A percentile compares a stretch with the other conserved stretches of the same genome.
Evolutionary conservation across 768 basidiomycete genomes (phyloP).

Genomic region (Pleurotus giganteus): DNA sequence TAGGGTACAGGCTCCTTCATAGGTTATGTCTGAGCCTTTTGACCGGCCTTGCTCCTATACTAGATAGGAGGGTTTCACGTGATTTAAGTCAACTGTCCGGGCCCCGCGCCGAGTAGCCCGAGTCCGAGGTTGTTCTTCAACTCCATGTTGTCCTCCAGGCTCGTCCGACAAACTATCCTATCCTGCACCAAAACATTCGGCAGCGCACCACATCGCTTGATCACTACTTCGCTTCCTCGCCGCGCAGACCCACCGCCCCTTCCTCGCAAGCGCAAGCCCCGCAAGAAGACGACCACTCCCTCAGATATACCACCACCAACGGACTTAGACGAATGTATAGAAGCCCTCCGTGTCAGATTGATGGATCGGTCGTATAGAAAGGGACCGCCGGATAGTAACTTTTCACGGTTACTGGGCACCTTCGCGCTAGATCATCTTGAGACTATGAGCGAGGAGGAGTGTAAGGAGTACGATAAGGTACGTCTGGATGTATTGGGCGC

Average conservation of each 20-base stretch:
- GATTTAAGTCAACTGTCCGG: too few relatives aligned
- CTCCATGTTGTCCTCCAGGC: too few relatives aligned
- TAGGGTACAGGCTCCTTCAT: too few relatives aligned
- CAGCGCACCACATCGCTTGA: constrained; percentile 17
- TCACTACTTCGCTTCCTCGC: constrained; percentile 26
- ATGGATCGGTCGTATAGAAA: constrained; percentile 94
- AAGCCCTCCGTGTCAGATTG: constrained; percentile 76
- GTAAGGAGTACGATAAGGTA: constrained; percentile 91
- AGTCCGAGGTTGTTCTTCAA: too few relatives aligned
- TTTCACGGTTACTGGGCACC: constrained; percentile 88
- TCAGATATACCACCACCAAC: constrained; percentile 46
- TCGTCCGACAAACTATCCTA: neutral
- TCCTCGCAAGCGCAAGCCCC: constrained; percentile 72
- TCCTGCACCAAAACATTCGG: too few relatives aligned
- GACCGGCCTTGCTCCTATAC: too few relatives aligned
- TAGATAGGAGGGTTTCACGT: too few relatives aligned
- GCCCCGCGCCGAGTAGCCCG: too few relatives aligned
- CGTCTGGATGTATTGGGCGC: constrained; percentile 22
- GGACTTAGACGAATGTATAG: constrained; percentile 70
- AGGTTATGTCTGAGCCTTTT: too few relatives aligned
- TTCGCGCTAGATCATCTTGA: constrained; percentile 80
- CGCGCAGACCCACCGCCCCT: constrained; percentile 71
- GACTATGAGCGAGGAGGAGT: constrained; percentile 64
- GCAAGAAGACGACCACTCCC: constrained; percentile 55
- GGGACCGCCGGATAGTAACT: constrained; percentile 90